Evolutionary conservation across 352 stramenopile genomes (phyloP).

Genomic region (Phytophthora fragariae): DNA sequence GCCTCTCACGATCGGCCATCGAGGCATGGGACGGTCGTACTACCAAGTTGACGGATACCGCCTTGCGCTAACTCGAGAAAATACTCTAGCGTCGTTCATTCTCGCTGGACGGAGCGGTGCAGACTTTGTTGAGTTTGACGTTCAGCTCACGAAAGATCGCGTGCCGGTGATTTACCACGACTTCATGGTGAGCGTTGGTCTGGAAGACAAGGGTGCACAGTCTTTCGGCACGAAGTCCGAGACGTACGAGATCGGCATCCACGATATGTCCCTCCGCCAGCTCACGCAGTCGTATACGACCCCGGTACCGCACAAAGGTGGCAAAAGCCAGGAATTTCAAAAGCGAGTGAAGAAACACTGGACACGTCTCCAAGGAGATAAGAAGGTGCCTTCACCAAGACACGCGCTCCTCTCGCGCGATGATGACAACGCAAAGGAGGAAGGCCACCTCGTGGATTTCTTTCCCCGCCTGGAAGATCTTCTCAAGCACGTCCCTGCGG

Average conservation of each 20-base stretch:
- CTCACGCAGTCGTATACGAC: constrained; percentile 58
- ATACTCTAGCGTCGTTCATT: constrained; percentile 80
- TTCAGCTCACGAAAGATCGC: constrained; percentile 81
- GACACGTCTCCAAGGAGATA: constrained; percentile 49
- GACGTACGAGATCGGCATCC: constrained; percentile 71
- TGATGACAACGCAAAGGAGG: constrained; percentile 26
- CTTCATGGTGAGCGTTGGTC: constrained; percentile 68
- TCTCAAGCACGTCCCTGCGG: constrained; percentile 73
- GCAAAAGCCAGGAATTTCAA: constrained; percentile 46
- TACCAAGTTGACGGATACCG: constrained; percentile 70
- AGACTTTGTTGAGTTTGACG: constrained; percentile 88
- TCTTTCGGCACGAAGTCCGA: constrained; percentile 58
- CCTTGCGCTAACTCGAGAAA: constrained; percentile 75
- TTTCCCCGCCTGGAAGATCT: constrained; percentile 75
- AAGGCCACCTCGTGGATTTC: constrained; percentile 74
- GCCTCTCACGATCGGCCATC: constrained; percentile 71
- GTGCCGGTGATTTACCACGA: constrained; percentile 86
- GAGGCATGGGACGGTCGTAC: constrained; percentile 81
- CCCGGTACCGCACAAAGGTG: constrained; percentile 47
- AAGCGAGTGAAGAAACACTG: constrained; percentile 78
- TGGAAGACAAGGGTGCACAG: constrained; percentile 65
- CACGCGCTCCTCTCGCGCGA: constrained; percentile 1
- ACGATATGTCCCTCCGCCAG: constrained; percentile 72
- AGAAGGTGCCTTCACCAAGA: constrained; percentile 20
- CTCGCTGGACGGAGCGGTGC: constrained; percentile 70